Evolutionary conservation across 2,329 filamentous ascomycete species (phyloP), one percentile per base, ranked within the genome.

Genomic region (Diaporthe citrichinensis): DNA sequence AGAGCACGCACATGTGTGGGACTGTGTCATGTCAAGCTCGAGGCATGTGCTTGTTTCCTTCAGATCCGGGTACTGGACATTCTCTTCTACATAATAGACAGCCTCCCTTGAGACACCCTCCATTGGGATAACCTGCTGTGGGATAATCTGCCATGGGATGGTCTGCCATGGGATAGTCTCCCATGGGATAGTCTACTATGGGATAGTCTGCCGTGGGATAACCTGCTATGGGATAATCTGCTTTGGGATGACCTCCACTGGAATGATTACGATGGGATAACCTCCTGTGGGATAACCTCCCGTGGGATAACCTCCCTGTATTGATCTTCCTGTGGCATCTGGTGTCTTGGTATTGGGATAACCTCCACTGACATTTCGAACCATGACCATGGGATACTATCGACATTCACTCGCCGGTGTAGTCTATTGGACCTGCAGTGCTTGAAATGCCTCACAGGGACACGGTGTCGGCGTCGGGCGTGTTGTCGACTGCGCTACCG

Each of bases 401-500:
- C 2, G n/a, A 62, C 25, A 23, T 20, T n/a, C 10, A 25, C 39
- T 62, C 15, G 36, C 39, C 6, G 10, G 17, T 58, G 31, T n/a
- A 58, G 31, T 15, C 4, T 58, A 57, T 20, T 20, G 3, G 34
- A 31, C 28, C 53, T 57, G 55, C 55, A 12, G 28, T 57, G 15
- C 7, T 34, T 17, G 15, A 72, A 72, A 72, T 72, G 69, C 57
- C 69, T 72, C 59, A 44, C 23, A 68, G 39, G 34, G 17, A 75
- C 68, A 28, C 53, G 5, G 49, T 46, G 23, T 34, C 41, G 51
- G 36, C 68, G 51, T 71, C 53, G 68, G 68, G 34, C 8, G 15
- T 58, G 36, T 71, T 25, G 39, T 57, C 44, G 7, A 36, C 39
- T 71, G 68, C 68, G 68, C 74, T 65, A 72, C 74, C 62, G 62